Conservation (phyloP, 352 stramenopile species). For the Pythium myriotylum region DNA sequence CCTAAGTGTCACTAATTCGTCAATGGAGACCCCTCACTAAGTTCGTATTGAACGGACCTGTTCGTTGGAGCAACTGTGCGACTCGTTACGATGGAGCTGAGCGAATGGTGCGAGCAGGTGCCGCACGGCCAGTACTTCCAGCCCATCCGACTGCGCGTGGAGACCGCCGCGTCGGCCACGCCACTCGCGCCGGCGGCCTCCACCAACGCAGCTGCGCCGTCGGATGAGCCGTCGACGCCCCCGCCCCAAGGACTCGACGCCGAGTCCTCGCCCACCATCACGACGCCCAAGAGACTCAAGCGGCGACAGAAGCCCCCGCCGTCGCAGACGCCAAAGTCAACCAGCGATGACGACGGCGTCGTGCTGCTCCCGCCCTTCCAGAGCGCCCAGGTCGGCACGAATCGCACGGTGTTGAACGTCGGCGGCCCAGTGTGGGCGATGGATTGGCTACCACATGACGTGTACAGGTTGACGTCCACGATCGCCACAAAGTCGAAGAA, state of each 20-base stretch:
- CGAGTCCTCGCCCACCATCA: conserved; percentile 2
- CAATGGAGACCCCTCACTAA: conserved; percentile 15
- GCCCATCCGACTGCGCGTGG: conserved; percentile 29
- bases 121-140: conserved; percentile 34
- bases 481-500: conserved; percentile 16
- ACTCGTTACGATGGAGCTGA: conserved; percentile 28
- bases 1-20: conserved; percentile 21
- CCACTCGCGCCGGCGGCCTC: neutral
- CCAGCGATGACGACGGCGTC: conserved; percentile 9
- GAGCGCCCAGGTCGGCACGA: conserved; percentile 36
- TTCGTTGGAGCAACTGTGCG: neutral
- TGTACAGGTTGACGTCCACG: conserved; percentile 19
- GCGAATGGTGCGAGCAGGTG: conserved; percentile 34
- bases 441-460: conserved; percentile 64
- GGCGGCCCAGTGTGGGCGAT: conserved; percentile 82
- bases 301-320: conserved; percentile 30
- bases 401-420: conserved; percentile 61
- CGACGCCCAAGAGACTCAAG: conserved; percentile 32
- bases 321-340: conserved; percentile 6
- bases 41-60: conserved; percentile 17
- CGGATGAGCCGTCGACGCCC: conserved; percentile 8
- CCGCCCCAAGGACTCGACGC: conserved; percentile 1
- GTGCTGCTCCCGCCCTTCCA: conserved; percentile 54
- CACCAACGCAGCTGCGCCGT: neutral
- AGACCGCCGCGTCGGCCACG: neutral